Base-by-base conservation (phyloP, 1,284 basidiomycete genomes). In the Omphalotus olearius region DNA sequence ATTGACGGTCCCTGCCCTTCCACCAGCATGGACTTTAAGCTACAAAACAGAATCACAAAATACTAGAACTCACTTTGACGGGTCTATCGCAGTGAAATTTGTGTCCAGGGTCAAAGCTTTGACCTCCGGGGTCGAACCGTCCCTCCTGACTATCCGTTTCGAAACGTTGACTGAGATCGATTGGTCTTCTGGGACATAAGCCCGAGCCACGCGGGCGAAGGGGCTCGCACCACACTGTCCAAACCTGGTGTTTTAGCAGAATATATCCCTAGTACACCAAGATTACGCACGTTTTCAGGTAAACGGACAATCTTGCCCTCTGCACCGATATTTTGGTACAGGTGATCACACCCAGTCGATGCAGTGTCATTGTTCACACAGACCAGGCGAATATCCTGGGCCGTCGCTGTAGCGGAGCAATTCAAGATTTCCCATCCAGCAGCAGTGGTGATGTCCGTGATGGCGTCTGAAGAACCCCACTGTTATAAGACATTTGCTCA, bases 141-240 rank as follows among this genome's bases (percentile, higher is more conserved):
- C 60, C 6, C 66, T 61, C 35, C 62, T 60, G 1, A 53, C 52
- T 35, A 70, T 54, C 38, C 60, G 59, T 0, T 57, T 51, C 1
- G 57, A 58, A 35, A 67, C 52, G 16, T 47, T 50, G 0, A 56
- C 42, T 0, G 70, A 68, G 18, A 72, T 57, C 2, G 63, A 59
- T 58, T 73, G 72, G 47, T 63, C 59, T 17, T 66, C 54, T 25
- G 68, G 59, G 1, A 63, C 56, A 63, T 64, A 69, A 3, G 66
- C 56, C 11, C 57, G 57, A 0, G 66, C 66, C 28, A 76, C 64
- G 2, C 70, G 65, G 2, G 72, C 73, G 53, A 76, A 75, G 2
- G 72, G 69, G 51, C 64, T 64, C 11, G 55, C 56, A 6, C 68
- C 70, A 52, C 72, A 75, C 72, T 73, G 13, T 39, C 18, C n/a